Percentiles rank a stretch among this genome's conserved stretches.
phyloP scores from a whole-genome alignment of 768 basidiomycete genomes.

The Boletus speciosus region DNA sequence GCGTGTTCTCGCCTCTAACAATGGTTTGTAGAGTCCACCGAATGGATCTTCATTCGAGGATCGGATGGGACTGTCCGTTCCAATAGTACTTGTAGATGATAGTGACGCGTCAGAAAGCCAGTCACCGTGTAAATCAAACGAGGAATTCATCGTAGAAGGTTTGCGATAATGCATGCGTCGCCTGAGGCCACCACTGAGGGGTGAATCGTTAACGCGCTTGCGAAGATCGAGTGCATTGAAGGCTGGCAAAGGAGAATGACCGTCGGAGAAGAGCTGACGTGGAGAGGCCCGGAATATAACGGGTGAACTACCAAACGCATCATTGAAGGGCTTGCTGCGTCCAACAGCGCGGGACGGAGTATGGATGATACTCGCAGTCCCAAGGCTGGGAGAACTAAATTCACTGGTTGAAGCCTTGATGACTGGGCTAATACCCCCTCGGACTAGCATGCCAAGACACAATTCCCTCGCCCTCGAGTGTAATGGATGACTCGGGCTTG shows the following conservation, averaged over 20 bases:
- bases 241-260: constrained; percentile 31
- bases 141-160: constrained; percentile 27
- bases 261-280: constrained; percentile 37
- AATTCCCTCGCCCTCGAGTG: constrained; percentile 63
- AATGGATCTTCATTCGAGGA: constrained; percentile 45
- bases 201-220: constrained; percentile 44
- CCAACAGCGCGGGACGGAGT: constrained; percentile 27
- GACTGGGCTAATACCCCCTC: constrained; percentile 48
- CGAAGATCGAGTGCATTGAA: constrained; percentile 32
- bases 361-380: constrained; percentile 28
- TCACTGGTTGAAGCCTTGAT: constrained; percentile 30
- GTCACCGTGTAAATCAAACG: constrained; percentile 22
- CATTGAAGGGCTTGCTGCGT: constrained; percentile 27
- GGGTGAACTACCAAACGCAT: constrained; percentile 32
- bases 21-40: constrained; percentile 41
- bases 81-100: constrained; percentile 22
- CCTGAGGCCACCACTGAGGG: constrained; percentile 34
- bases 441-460: constrained; percentile 61
- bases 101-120: constrained; percentile 32
- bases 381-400: constrained; percentile 31
- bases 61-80: constrained; percentile 23
- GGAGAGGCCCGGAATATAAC: constrained; percentile 43
- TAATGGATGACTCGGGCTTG: constrained; percentile 75
- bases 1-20: constrained; percentile 9
- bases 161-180: constrained; percentile 31